These are phyloP conservation scores for Crithidia bombi DNA, from an alignment of 208 protist genomes.

Conservation along the genomic window DNA sequence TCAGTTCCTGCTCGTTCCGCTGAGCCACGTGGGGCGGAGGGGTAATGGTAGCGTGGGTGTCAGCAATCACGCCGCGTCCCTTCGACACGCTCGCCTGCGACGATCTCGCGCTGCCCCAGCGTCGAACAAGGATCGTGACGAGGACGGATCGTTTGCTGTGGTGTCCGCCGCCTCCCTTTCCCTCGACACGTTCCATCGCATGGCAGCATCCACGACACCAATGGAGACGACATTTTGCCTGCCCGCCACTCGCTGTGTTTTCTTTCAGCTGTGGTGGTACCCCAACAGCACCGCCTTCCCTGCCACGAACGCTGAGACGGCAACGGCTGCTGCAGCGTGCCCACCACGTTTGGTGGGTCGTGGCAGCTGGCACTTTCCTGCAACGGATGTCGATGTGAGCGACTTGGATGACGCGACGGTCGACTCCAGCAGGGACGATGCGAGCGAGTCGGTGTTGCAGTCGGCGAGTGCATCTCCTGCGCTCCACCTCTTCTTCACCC, in stretches of 20 bases:
- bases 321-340: neutral
- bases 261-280: conserved; percentile 34
- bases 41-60: neutral
- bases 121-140: neutral
- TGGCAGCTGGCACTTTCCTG: conserved; percentile 24
- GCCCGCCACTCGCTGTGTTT: conserved; percentile 15
- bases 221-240: conserved; percentile 25
- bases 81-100: neutral
- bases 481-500: conserved; percentile 26
- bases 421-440: neutral
- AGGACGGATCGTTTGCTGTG: neutral
- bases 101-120: neutral
- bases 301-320: neutral
- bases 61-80: neutral
- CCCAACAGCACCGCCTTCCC: conserved; percentile 5
- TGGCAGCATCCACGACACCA: neutral
- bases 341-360: conserved; percentile 25
- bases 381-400: neutral
- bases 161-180: conserved; percentile 9
- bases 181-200: neutral
- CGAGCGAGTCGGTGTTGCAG: neutral
- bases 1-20: conserved; percentile 24
- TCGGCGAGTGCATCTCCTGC: neutral
- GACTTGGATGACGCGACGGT: neutral
- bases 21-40: neutral